phyloP scores from a whole-genome alignment of 257 asterid genomes.

The Echites panduratus region DNA sequence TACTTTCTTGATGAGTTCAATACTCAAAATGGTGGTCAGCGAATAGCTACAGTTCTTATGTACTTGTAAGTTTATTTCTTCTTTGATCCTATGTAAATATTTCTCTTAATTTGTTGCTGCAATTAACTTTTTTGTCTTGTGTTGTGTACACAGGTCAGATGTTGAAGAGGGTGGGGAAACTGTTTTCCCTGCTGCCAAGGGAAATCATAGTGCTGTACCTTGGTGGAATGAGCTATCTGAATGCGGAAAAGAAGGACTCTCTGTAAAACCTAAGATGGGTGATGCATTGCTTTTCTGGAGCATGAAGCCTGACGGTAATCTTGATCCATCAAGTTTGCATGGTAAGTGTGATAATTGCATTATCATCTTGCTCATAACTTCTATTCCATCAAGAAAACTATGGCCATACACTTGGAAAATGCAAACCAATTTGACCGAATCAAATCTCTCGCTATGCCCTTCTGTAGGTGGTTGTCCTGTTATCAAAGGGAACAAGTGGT shows the following conservation, averaged over 20 bases:
- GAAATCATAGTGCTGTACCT: constrained; percentile 74
- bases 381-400: neutral
- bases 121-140: neutral
- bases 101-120: neutral
- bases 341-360: constrained; percentile 44
- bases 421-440: neutral
- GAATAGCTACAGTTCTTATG: constrained; percentile 94
- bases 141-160: constrained; percentile 65
- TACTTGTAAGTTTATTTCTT: constrained; percentile 65
- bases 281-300: constrained; percentile 99
- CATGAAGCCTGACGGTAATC: constrained; percentile 84
- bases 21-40: constrained; percentile 92
- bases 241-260: constrained; percentile 88
- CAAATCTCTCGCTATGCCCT: constrained; percentile 3
- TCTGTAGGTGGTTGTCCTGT: constrained; percentile 82
- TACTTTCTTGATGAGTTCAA: constrained; percentile 80
- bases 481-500: constrained; percentile 94
- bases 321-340: constrained; percentile 92
- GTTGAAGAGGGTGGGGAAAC: constrained; percentile 99
- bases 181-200: constrained; percentile 88
- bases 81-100: neutral
- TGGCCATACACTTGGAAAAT: neutral
- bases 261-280: constrained; percentile 91
- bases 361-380: neutral
- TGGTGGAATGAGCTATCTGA: constrained; percentile 96